Evolutionary conservation across 805 yeast genomes (phyloP).

Genomic region (Saccharomycopsis microspora): DNA sequence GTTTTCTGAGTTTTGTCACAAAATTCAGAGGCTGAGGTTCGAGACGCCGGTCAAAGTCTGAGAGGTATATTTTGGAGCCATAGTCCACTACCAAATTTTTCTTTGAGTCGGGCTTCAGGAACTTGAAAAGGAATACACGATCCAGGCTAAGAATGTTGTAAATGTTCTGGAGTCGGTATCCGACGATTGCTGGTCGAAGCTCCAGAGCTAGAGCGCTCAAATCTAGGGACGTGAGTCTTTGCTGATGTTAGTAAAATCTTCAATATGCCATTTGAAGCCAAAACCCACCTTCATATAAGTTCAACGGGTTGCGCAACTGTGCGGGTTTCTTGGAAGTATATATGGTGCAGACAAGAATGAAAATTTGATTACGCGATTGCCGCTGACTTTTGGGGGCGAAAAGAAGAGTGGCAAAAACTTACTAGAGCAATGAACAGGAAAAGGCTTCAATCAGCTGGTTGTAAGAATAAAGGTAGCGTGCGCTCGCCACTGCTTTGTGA

Average conservation of each 20-base stretch:
- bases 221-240: conserved; percentile 79
- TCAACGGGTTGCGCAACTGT: too few species aligned
- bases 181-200: conserved; percentile 41
- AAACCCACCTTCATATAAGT: too few species aligned
- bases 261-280: background rate
- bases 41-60: conserved; percentile 72
- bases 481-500: too few species aligned
- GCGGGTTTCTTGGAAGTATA: too few species aligned
- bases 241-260: conserved; percentile 31
- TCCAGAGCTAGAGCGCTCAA: conserved; percentile 62
- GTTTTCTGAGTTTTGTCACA: conserved; percentile 78
- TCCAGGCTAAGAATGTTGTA: conserved; percentile 66
- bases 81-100: conserved; percentile 68
- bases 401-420: too few species aligned
- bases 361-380: too few species aligned
- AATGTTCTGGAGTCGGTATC: conserved; percentile 71
- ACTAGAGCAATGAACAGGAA: too few species aligned
- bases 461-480: too few species aligned
- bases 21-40: conserved; percentile 78
- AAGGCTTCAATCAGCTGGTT: too few species aligned
- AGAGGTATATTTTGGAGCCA: conserved; percentile 70
- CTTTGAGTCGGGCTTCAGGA: conserved; percentile 76
- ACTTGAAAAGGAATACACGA: conserved; percentile 69
- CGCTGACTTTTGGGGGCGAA: too few species aligned
- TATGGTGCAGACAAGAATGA: too few species aligned